These are phyloP conservation scores for Lepidium africanum DNA, from an alignment of 345 rosid genomes.

Conservation along the genomic window DNA sequence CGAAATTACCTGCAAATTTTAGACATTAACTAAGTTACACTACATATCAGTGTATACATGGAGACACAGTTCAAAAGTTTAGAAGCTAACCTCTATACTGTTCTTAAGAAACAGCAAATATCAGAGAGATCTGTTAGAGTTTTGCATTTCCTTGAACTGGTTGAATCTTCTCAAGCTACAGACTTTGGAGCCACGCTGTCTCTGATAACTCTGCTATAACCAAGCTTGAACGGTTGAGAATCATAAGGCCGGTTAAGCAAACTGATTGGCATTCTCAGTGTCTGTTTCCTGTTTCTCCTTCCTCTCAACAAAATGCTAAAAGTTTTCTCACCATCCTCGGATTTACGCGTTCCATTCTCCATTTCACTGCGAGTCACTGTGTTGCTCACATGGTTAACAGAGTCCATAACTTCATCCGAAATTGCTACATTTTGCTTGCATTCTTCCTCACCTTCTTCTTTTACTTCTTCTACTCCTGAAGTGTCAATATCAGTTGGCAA, in stretches of 20 bases:
- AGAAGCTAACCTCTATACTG: conserved; percentile 22
- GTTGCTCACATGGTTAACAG: conserved; percentile 19
- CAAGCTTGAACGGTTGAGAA: conserved; percentile 79
- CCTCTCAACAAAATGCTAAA: conserved; percentile 89
- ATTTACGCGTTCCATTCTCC: conserved; percentile 33
- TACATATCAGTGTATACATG: background rate
- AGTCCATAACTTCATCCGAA: conserved; percentile 13
- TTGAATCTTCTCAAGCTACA: conserved; percentile 18
- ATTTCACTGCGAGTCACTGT: conserved; percentile 31
- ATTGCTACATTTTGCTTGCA: conserved; percentile 19
- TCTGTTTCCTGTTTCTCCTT: conserved; percentile 80
- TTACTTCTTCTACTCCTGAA: conserved; percentile 28
- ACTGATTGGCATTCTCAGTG: conserved; percentile 86
- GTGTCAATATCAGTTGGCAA: conserved; percentile 51
- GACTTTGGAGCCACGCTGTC: conserved; percentile 67
- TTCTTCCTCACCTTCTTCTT: conserved; percentile 30
- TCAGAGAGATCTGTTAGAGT: conserved; percentile 5
- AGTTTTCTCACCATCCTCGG: conserved; percentile 59
- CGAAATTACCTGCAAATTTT: conserved; percentile 10
- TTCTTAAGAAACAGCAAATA: conserved; percentile 16
- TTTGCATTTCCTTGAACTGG: background rate
- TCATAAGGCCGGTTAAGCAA: conserved; percentile 82
- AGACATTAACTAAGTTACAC: background rate
- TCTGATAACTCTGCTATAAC: conserved; percentile 70
- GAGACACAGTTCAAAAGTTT: background rate